Percentiles rank a stretch among this genome's conserved stretches.
phyloP scores from a whole-genome alignment of 805 yeast species.

The Phaffomyces antillensis region DNA sequence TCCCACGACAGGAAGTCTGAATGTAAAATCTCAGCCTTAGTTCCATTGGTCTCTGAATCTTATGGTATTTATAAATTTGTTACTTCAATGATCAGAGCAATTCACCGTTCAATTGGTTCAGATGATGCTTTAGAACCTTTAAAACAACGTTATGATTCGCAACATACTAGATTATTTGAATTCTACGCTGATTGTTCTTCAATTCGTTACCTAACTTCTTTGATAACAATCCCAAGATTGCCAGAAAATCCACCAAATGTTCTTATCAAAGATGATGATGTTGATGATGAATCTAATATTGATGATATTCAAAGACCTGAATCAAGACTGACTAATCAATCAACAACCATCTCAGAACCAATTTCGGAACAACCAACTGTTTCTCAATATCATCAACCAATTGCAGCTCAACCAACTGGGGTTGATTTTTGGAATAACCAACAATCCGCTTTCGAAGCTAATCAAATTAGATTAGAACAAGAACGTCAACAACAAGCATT shows the following conservation, averaged over 20 bases:
- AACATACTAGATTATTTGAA: conserved; percentile 58
- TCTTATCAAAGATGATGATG: conserved; percentile 21
- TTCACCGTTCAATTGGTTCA: conserved; percentile 65
- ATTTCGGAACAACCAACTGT: conserved; percentile 41
- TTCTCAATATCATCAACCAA: conserved; percentile 31
- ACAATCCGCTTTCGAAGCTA: conserved; percentile 48
- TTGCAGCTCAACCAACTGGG: conserved; percentile 49
- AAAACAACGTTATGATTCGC: conserved; percentile 56
- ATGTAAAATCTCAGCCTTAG: conserved; percentile 78
- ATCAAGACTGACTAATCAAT: conserved; percentile 12
- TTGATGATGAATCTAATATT: conserved; percentile 1
- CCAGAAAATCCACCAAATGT: conserved; percentile 32
- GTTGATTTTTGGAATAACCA: conserved; percentile 37
- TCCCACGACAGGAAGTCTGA: conserved; percentile 54
- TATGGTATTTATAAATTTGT: conserved; percentile 89
- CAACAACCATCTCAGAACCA: conserved; percentile 24
- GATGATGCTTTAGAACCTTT: conserved; percentile 75
- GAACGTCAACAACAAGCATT: conserved; percentile 59
- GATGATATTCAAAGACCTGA: conserved; percentile 14
- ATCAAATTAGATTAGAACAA: conserved; percentile 53
- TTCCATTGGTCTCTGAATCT: conserved; percentile 85
- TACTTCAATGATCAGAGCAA: conserved; percentile 84
- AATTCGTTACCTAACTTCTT: conserved; percentile 69
- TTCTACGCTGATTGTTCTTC: conserved; percentile 89
- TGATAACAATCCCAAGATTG: conserved; percentile 66